Percentiles rank a stretch among this genome's conserved stretches.
Evolutionary conservation across 768 basidiomycete species (phyloP).

Genomic region (Botryobasidium botryosum): DNA sequence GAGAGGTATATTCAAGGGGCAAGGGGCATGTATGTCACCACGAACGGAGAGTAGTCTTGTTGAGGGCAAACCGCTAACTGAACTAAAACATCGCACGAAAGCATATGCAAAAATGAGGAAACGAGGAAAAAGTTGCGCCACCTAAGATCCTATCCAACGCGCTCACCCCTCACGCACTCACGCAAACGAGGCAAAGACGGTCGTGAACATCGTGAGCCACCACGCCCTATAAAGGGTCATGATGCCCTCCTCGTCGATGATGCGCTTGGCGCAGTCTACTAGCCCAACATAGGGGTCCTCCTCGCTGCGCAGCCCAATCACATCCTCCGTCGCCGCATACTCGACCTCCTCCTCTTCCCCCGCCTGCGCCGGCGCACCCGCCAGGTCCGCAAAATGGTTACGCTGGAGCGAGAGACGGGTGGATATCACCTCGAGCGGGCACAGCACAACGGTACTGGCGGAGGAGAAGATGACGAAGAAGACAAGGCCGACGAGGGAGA

Average conservation of each 20-base stretch:
- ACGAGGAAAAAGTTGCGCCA: no score
- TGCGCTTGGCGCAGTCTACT: slow-evolving; percentile 56
- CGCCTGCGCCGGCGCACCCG: slow-evolving; percentile 46
- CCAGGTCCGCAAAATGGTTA: slow-evolving; percentile 52
- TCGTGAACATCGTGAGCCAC: slow-evolving; percentile 39
- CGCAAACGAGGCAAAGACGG: no score
- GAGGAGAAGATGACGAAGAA: slow-evolving; percentile 24
- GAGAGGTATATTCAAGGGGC: no score
- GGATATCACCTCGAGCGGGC: slow-evolving; percentile 66
- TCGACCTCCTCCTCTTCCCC: slow-evolving; percentile 56
- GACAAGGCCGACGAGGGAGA: slow-evolving; percentile 28
- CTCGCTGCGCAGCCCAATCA: slow-evolving; percentile 66
- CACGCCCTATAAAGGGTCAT: slow-evolving; percentile 61
- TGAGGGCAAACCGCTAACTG: no score
- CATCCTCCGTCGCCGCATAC: slow-evolving; percentile 59
- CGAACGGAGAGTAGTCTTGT: no score
- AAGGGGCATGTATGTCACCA: no score
- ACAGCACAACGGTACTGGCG: slow-evolving; percentile 39
- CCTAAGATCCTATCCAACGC: no score
- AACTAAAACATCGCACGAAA: no score
- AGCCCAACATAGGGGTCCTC: slow-evolving; percentile 65
- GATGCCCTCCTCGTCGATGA: slow-evolving; percentile 65
- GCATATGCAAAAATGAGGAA: no score
- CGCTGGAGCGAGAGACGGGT: slow-evolving; percentile 70
- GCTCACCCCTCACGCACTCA: no score